Base-by-base conservation (phyloP, 2,329 filamentous ascomycete species). In the Truncatella angustata region DNA sequence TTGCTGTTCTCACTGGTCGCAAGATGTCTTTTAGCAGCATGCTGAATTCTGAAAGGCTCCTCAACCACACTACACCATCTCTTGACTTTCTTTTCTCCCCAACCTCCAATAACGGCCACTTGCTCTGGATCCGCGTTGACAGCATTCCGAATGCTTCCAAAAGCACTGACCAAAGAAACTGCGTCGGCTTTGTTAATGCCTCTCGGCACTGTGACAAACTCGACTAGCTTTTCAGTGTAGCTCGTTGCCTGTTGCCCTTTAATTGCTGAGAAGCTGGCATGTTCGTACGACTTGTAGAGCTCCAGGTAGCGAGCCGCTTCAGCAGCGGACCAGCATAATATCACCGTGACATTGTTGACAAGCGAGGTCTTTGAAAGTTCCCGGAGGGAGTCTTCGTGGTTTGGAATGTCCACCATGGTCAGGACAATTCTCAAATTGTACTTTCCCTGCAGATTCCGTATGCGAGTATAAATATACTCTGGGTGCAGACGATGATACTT, bases 401-500 rank as follows among this genome's bases (percentile, higher is more conserved):
- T 96, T 21, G 87, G 84, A 49, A 99, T 96, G 69, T 99, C 94
- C 23, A 97, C 92, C 83, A 97, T 91, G 18, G 87, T 86, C 45
- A 99, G 80, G 24, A 99, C 74, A 49, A 99, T 80, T 44, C 94
- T 89, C 18, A 99, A 80, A 59, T 86, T 87, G 73, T 95, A 97
- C 71, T 89, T 90, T 47, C 89, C 90, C 48, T 89, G 89, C 4
- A 99, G 77, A 45, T 86, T 84, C 49, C 88, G 87, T 60, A 99
- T 95, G 52, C 94, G 88, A 21, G 88, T 91, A 74, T 97, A 97
- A 63, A 99, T 91, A 75, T 99, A 99, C 71, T 99, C 94, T 1
- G 94, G 94, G 66, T 99, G 94, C 49, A 99, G 80, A 24, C 93
- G 90, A 70, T 99, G 94, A 70, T 99, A 99, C 70, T 97, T 99